phyloP scores from a whole-genome alignment of 2,329 filamentous ascomycete genomes.

The Trichoderma simmonsii region DNA sequence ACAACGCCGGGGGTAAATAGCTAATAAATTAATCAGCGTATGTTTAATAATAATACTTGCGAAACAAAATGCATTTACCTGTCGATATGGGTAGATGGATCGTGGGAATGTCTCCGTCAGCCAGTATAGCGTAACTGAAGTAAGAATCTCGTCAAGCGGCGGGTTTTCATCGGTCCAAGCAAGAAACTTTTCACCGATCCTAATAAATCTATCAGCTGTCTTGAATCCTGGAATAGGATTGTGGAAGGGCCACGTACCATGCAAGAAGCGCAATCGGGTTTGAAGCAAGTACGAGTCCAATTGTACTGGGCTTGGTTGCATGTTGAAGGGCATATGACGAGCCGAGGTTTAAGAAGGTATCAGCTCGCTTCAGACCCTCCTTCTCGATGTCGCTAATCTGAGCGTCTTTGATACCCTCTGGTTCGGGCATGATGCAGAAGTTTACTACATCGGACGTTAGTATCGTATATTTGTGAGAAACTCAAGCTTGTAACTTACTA shows the following conservation, averaged over 20 bases:
- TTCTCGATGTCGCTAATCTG: not conserved
- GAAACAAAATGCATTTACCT: not conserved
- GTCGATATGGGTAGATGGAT: slow-evolving; percentile 11
- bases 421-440: slow-evolving; percentile 13
- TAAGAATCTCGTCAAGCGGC: not conserved
- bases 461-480: not conserved
- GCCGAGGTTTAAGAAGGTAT: not conserved
- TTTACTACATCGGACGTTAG: not conserved
- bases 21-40: not conserved
- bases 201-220: not conserved
- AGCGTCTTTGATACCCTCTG: not conserved
- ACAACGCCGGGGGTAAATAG: not conserved
- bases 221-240: not conserved
- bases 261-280: slow-evolving; percentile 9
- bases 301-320: slow-evolving; percentile 9
- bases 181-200: slow-evolving; percentile 15
- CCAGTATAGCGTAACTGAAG: slow-evolving; percentile 11
- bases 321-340: slow-evolving; percentile 5
- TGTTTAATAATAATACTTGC: not conserved
- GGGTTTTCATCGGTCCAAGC: slow-evolving; percentile 9
- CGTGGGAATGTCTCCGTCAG: slow-evolving; percentile 3
- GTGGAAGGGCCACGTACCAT: not conserved
- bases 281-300: slow-evolving; percentile 7
- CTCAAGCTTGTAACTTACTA: not conserved
- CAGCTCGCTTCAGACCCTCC: not conserved